These are phyloP conservation scores for Apostasia shenzhenica DNA, from an alignment of 106 monocot species.

Conservation along the genomic window DNA sequence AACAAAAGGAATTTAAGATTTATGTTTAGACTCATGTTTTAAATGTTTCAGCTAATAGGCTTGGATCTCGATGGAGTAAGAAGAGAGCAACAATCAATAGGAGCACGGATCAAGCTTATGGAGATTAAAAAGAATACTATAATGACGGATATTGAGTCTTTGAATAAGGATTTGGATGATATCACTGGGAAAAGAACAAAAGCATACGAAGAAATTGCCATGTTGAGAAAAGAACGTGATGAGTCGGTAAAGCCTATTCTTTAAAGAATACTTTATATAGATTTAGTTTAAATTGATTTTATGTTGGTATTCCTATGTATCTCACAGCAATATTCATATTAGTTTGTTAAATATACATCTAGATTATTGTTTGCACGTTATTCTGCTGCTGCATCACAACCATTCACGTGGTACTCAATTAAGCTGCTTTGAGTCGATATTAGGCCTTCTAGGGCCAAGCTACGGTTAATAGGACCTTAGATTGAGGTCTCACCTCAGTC, in stretches of 20 bases:
- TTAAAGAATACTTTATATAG: neutral
- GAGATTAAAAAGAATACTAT: constrained; percentile 56
- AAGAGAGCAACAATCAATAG: constrained; percentile 69
- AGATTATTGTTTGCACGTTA: no score
- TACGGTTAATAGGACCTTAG: no score
- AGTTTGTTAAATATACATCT: no score
- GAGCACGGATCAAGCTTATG: constrained; percentile 49
- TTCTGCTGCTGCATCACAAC: no score
- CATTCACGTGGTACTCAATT: no score
- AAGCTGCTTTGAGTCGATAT: no score
- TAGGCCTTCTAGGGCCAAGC: no score
- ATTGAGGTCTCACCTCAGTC: no score
- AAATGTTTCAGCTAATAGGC: constrained; percentile 53
- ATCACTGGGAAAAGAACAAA: constrained; percentile 48
- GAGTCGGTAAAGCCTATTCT: constrained; percentile 25
- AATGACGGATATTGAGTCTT: constrained; percentile 39
- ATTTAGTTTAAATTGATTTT: no score
- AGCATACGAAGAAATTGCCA: constrained; percentile 41
- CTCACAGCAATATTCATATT: no score
- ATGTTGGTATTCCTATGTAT: no score
- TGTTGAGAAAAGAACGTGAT: constrained; percentile 50
- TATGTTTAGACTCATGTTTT: neutral
- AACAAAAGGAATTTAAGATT: neutral
- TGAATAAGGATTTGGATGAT: constrained; percentile 43
- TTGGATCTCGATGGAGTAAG: constrained; percentile 58